Percentiles rank a stretch among this genome's conserved stretches.
These are phyloP conservation scores for Brassica carinata DNA, from an alignment of 345 rosid species.

Conservation along the genomic window DNA sequence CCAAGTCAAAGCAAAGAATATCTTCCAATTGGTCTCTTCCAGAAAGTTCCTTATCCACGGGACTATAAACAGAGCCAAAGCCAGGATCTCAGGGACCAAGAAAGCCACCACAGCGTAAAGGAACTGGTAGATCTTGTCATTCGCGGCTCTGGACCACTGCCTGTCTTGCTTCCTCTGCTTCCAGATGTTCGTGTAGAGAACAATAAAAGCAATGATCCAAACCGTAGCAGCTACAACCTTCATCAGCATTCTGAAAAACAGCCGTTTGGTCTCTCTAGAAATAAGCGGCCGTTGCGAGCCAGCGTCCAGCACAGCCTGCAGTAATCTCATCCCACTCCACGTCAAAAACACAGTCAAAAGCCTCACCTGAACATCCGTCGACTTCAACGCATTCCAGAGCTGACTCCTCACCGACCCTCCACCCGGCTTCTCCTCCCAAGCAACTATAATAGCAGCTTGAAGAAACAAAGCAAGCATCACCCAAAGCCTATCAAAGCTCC, in stretches of 20 bases:
- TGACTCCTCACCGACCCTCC: constrained; percentile 32
- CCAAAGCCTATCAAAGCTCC: constrained; percentile 88
- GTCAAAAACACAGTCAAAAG: constrained; percentile 76
- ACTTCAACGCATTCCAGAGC: constrained; percentile 67
- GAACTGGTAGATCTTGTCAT: constrained; percentile 54
- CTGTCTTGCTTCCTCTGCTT: constrained; percentile 59
- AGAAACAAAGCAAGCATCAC: constrained; percentile 69
- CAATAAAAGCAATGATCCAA: constrained; percentile 72
- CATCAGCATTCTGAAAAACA: constrained; percentile 76
- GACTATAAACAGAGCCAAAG: constrained; percentile 68
- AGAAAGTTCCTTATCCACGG: constrained; percentile 94
- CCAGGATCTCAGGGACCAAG: constrained; percentile 75
- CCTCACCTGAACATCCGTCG: constrained; percentile 51
- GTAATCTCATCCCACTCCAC: constrained; percentile 81
- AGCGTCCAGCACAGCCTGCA: constrained; percentile 80
- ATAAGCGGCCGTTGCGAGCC: constrained; percentile 64
- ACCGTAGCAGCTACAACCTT: constrained; percentile 64
- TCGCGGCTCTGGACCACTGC: constrained; percentile 53
- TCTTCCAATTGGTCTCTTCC: constrained; percentile 87
- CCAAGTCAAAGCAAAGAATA: constrained; percentile 68
- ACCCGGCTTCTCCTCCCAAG: constrained; percentile 55
- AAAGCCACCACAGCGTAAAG: constrained; percentile 67
- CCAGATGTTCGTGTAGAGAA: constrained; percentile 78
- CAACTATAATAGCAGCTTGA: constrained; percentile 76
- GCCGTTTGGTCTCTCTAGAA: constrained; percentile 74